Evolutionary conservation across 1,284 basidiomycete genomes (phyloP), one percentile per base, ranked within the genome.

Genomic region (Tylopilus orsonianus): DNA sequence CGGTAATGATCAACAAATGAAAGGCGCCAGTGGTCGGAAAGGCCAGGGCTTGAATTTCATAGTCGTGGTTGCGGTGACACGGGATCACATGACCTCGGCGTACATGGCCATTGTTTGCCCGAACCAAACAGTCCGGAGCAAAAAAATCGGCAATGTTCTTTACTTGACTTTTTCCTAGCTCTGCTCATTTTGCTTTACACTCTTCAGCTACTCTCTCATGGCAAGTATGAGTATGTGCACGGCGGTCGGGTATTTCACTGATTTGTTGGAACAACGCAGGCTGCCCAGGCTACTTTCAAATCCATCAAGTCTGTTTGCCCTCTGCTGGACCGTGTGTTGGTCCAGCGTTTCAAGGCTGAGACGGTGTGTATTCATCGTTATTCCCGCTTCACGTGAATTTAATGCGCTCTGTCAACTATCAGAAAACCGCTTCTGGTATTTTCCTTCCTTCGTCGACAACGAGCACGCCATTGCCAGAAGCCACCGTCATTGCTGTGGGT

Each of bases 301-400:
- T 89, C 85, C 60, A 97, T 98, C 82, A 92, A 85, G 76, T 79
- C 94, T 46, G 73, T 98, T 59, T 75, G 93, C 58, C 96, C 96
- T 54, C 85, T 98, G 46, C 78, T 98, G 52, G 96, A 98, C 85
- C 91, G 96, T 59, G 91, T 99, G 56, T 81, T 99, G 54, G 94
- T 99, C 52, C 95, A 98, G 76, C 83, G 95, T 55, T 96, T 96
- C 84, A 97, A 97, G 78, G 78, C 93, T 35, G 92, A 93, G 59
- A 87, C 89, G 3, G 91, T 93, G 61, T 56, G 83, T 75, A 24
- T 44, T 35, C 14, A 38, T 45, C 13, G 26, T 20, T n/a, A 10
- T 12, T 33, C 10, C 18, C 12, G 26, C 39, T 32, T 7, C 19
- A 24, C 18, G 33, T 23, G 7, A 19, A 9, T 40, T 18, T 38